Evolutionary conservation across 345 rosid genomes (phyloP), one percentile per base, ranked within the genome.

Genomic region (Firmiana major): DNA sequence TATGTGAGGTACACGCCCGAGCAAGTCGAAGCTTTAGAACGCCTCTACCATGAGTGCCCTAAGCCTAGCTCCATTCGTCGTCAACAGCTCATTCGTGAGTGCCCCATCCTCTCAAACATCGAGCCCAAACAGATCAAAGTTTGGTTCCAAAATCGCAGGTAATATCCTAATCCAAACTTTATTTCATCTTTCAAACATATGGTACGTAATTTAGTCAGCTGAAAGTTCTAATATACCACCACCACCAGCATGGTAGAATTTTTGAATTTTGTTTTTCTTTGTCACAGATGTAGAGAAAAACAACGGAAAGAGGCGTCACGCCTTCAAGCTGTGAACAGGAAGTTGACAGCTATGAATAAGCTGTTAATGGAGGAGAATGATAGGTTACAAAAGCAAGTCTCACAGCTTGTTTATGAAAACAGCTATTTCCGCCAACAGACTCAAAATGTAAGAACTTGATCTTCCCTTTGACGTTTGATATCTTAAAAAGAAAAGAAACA

Each of bases 51-150:
- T 63, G 93, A 91, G 0, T 91, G 96, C 65, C 96, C 96, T 0
- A 91, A 91, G 54, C 96, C 96, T 16, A 91, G 92, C 81, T 91
- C 96, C 63, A 85, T 91, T 49, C 92, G 96, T 64, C 90, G 93
- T 48, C 96, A 89, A 31, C 96, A 91, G 85, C 85, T 91, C 54
- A 91, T 91, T 48, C 84, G 93, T 64, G 96, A 91, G 68, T 91
- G 92, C 75, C 91, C 91, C 0, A 91, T 91, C 76, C 93, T 91
- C 83, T 86, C 96, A 82, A 80, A 91, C 86, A 89, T 91, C 45
- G 96, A 91, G 86, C 93, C 96, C 26, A 91, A 89, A 81, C 96
- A 91, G 87, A 91, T 91, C 89, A 91, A 91, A 84, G 96, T 91
- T 79, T 91, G 96, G 96, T 91, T 91, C 77, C 96, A 91, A 76